Evolutionary conservation across 1,139 yeast genomes (phyloP).

Genomic region (Trichomonascaceae sp.): DNA sequence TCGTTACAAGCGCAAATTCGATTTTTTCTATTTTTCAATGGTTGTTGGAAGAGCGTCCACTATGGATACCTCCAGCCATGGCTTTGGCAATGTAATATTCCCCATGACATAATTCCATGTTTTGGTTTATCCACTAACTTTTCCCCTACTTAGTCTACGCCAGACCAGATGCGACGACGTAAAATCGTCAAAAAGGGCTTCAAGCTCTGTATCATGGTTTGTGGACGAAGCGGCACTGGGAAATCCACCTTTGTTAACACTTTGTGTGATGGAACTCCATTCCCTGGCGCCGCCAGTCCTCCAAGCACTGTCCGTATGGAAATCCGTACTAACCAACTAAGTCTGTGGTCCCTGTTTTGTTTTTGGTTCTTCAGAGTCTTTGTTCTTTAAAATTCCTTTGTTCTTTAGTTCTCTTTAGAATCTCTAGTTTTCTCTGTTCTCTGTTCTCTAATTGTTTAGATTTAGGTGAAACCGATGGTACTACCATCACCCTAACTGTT

Average conservation of each 20-base stretch:
- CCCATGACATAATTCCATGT: no score
- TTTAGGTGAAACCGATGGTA: conserved; percentile 49
- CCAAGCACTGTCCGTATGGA: conserved; percentile 19
- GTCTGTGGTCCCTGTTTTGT: conserved; percentile 3
- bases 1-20: no score
- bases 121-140: not conserved
- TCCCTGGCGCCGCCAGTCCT: conserved; percentile 12
- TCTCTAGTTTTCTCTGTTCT: not conserved
- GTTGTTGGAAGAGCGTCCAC: not conserved
- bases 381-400: not conserved
- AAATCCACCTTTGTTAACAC: conserved; percentile 80
- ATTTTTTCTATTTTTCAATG: not conserved
- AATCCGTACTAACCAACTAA: conserved; percentile 19
- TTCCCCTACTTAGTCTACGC: conserved; percentile 13
- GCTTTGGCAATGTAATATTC: not conserved
- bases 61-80: not conserved
- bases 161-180: conserved; percentile 44
- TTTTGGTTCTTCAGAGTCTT: not conserved
- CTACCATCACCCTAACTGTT: conserved; percentile 49
- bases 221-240: conserved; percentile 75
- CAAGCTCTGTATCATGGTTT: conserved; percentile 71
- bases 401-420: not conserved
- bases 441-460: conserved; percentile 12
- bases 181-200: conserved; percentile 83
- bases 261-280: conserved; percentile 60